Evolutionary conservation across 2,329 filamentous ascomycete genomes (phyloP), one percentile per base, ranked within the genome.

Genomic region (Ophiostoma novo-ulmi): DNA sequence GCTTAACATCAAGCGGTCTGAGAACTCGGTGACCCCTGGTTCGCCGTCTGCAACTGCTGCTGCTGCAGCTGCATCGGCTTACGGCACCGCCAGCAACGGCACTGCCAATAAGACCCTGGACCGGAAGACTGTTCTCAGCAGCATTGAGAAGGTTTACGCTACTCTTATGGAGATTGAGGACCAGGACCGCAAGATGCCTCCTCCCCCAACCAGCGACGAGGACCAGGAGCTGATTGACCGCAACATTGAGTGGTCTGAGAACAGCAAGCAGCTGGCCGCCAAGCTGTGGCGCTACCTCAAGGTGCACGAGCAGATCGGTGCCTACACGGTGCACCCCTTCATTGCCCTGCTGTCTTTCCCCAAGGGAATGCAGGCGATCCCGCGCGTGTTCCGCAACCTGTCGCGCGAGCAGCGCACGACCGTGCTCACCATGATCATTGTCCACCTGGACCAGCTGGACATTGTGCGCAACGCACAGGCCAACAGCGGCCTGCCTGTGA

Each of bases 301-400:
- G 82, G 92, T 99, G 68, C 92, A 97, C 81, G 94, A 97, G 78
- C 94, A 93, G 0, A 95, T 97, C 75, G 90, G 87, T 38, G 85
- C 83, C 65, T 92, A 90, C 69, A 87, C 91, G 4, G 85, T 89
- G 22, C 95, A 99, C 79, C 95, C 95, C 0, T 99, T 99, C 81
- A 97, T 99, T 75, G 92, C 94, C 66, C 94, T 99, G 79, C 83
- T 99, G 66, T 97, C 94, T 5, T 96, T 95, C 77, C 88, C 90
- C 75, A 99, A 99, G 83, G 95, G 95, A 77, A 98, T 97, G 83
- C 97, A 95, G 82, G 92, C 92, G 1, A 93, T 99, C 72, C 93
- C 93, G 68, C 92, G 95, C 70, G 91, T 98, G 69, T 98, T 98
- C 86, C 90, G 93, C 63, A 93, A 97, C 77, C 91, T 97, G 69